phyloP scores from a whole-genome alignment of 306 rosid species.

The Potentilla sterilis region DNA sequence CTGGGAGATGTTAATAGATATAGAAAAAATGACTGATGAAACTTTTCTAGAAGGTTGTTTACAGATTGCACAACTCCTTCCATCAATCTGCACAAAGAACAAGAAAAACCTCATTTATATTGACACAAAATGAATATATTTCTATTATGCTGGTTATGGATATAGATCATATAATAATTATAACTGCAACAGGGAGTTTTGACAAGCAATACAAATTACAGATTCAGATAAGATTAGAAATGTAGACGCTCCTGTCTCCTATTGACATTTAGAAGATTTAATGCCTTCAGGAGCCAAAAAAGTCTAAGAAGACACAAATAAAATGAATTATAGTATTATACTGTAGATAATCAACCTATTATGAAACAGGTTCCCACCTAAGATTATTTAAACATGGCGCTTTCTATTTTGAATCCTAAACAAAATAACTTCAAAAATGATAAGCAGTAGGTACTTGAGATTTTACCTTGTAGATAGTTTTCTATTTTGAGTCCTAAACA shows the following conservation, averaged over 20 bases:
- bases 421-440: not conserved
- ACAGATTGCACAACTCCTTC: conserved; percentile 91
- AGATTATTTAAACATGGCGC: not conserved
- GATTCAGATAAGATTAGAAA: not conserved
- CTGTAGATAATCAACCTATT: not conserved
- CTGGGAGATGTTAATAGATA: conserved; percentile 81
- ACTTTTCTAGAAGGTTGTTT: conserved; percentile 95
- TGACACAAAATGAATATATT: conserved; percentile 12
- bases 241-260: not conserved
- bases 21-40: conserved; percentile 88
- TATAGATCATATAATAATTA: not conserved
- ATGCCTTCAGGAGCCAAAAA: not conserved
- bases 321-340: not conserved
- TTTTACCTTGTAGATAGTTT: not conserved
- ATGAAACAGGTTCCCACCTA: not conserved
- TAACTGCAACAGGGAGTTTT: not conserved
- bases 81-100: conserved; percentile 59
- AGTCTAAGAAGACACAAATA: not conserved
- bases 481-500: not conserved
- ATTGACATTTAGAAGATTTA: not conserved
- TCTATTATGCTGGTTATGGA: not conserved
- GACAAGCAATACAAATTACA: not conserved
- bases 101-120: conserved; percentile 22
- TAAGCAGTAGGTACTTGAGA: not conserved
- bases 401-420: no score